Conservation (phyloP, 2,329 filamentous ascomycete genomes). For the Fusarium sterilihyphosum region DNA sequence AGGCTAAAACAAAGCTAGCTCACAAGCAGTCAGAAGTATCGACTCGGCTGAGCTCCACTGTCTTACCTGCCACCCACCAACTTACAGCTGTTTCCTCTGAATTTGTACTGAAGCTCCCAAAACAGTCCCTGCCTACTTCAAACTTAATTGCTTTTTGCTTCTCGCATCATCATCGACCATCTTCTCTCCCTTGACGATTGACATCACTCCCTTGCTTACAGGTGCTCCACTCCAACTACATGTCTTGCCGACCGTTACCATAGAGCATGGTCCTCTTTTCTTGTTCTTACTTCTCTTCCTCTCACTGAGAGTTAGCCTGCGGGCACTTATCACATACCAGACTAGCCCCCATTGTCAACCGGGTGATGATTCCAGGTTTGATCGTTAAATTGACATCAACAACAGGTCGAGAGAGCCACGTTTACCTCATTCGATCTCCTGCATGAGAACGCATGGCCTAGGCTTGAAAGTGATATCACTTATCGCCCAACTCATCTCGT, state of each 20-base stretch:
- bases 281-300: background rate
- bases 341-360: background rate
- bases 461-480: slow-evolving; percentile 23
- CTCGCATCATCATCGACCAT: slow-evolving; percentile 10
- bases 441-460: slow-evolving; percentile 10
- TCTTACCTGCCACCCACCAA: background rate
- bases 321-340: slow-evolving; percentile 23
- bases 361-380: background rate
- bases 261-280: slow-evolving; percentile 16
- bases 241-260: slow-evolving; percentile 28
- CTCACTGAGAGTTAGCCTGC: background rate
- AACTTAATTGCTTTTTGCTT: slow-evolving; percentile 22
- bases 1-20: background rate
- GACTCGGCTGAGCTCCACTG: background rate
- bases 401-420: background rate
- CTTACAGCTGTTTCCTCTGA: background rate
- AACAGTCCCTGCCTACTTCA: background rate
- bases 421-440: background rate
- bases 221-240: slow-evolving; percentile 17
- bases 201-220: slow-evolving; percentile 20
- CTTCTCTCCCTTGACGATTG: background rate
- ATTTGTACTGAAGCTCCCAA: background rate
- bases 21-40: background rate
- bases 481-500: background rate
- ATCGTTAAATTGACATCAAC: background rate